These are phyloP conservation scores for Leptographium galeiforme DNA, from an alignment of 2,329 filamentous ascomycete genomes.

Conservation along the genomic window DNA sequence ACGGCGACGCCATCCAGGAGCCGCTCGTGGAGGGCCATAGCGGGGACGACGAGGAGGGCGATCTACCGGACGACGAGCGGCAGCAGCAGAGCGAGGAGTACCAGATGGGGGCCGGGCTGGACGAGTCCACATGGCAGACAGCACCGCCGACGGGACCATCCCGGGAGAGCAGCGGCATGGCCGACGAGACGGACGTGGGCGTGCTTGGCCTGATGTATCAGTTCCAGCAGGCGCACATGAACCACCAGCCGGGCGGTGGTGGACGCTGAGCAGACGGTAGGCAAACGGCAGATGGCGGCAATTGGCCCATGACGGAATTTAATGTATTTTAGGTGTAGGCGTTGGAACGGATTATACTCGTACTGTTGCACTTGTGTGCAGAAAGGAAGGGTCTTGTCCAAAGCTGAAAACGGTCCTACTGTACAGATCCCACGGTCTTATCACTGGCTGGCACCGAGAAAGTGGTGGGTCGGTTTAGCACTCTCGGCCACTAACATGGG, in stretches of 20 bases:
- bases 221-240: constrained; percentile 42
- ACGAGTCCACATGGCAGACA: constrained; percentile 47
- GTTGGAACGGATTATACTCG: neutral
- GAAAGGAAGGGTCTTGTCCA: too few species aligned
- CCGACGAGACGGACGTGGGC: constrained; percentile 35
- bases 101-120: constrained; percentile 33
- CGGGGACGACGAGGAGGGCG: constrained; percentile 12
- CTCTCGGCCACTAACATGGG: neutral
- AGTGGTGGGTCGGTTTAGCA: neutral
- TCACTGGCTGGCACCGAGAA: neutral
- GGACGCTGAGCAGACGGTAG: neutral
- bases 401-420: too few species aligned
- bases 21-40: constrained; percentile 25
- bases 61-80: constrained; percentile 40
- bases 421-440: too few species aligned
- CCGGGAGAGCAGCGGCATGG: constrained; percentile 35
- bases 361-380: too few species aligned
- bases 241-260: constrained; percentile 21
- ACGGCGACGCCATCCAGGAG: constrained; percentile 42
- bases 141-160: constrained; percentile 37
- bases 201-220: constrained; percentile 46
- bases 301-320: neutral
- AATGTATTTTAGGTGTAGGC: too few species aligned
- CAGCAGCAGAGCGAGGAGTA: constrained; percentile 36
- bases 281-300: neutral